Evolutionary conservation across 208 protist species (phyloP), one percentile per base, ranked within the genome.

Genomic region (Plasmodiophora brassicae): DNA sequence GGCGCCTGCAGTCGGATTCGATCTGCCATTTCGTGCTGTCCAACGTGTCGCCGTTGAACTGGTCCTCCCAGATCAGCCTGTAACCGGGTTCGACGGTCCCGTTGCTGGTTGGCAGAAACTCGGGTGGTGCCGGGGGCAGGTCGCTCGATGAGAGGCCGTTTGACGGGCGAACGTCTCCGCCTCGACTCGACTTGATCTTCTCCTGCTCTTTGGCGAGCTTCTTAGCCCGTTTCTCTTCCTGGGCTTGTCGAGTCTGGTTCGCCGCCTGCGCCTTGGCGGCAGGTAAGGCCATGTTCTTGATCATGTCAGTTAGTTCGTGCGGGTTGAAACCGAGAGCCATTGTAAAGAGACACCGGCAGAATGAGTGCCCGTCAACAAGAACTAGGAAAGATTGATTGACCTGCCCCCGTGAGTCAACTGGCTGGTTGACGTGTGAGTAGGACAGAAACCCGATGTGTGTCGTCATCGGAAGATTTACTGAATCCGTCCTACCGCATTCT

Each of bases 71-170:
- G 25, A 86, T n/a, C 39, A 86, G 65, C 5, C n/a, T 32, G 14
- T 32, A 78, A 38, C 65, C 65, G 65, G 5, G 14, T 8, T 78
- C 5, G n/a, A 36, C n/a, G 5, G 65, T 78, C 5, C 65, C 65
- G n/a, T 78, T 78, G 65, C 65, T 78, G 65, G 65, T 78, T 38
- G 65, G 65, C 65, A 44, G 65, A 32, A 78, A 78, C 41, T 78
- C 65, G 5, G 5, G 32, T 5, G 65, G 65, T 38, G 41, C 10
- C 5, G 65, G 65, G 32, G 65, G 65, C 65, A 78, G 65, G 41
- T 78, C 65, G n/a, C 32, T 38, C 5, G 65, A 8, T 14, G 65
- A 44, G 32, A 78, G 20, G 14, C n/a, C 14, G 65, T 78, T 78
- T 38, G n/a, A 78, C n/a, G 65, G 65, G 5, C n/a, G 32, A 32